A percentile compares a stretch with the other conserved stretches of the same genome.
These are phyloP conservation scores for Podaxis mareebaensis DNA, from an alignment of 768 basidiomycete genomes.

Conservation along the genomic window DNA sequence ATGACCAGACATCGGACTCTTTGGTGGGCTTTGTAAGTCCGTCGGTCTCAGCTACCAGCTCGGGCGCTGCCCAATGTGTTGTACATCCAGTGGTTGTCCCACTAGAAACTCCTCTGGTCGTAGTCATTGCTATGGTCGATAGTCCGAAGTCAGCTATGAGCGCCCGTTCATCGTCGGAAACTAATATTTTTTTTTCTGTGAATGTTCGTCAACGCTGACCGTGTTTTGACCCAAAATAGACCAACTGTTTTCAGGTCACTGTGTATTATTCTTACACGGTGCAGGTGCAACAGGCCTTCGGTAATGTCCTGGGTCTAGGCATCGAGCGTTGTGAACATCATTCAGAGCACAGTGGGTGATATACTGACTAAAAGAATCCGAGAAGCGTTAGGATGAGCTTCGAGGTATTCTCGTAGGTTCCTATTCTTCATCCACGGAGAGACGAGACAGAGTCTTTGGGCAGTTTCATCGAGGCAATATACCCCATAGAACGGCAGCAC, in stretches of 20 bases:
- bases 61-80: neutral
- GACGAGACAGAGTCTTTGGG: conserved; percentile 17
- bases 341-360: neutral
- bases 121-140: neutral
- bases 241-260: neutral
- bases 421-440: neutral
- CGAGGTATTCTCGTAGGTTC: neutral
- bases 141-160: neutral
- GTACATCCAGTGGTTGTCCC: neutral
- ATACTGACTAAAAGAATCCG: neutral
- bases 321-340: no score
- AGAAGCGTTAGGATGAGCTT: neutral
- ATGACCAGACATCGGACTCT: neutral
- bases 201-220: neutral
- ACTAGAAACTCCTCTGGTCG: neutral
- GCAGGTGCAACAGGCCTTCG: neutral
- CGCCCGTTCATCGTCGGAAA: neutral
- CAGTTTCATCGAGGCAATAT: conserved; percentile 19
- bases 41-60: neutral
- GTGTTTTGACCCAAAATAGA: no score
- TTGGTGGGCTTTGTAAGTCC: neutral
- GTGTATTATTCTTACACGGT: neutral
- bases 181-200: neutral
- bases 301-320: neutral
- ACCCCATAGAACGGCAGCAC: conserved; percentile 36